A percentile compares a stretch with the other conserved stretches of the same genome.
These are phyloP conservation scores for Mallotus japonicus DNA, from an alignment of 441 rosid genomes.

Conservation along the genomic window DNA sequence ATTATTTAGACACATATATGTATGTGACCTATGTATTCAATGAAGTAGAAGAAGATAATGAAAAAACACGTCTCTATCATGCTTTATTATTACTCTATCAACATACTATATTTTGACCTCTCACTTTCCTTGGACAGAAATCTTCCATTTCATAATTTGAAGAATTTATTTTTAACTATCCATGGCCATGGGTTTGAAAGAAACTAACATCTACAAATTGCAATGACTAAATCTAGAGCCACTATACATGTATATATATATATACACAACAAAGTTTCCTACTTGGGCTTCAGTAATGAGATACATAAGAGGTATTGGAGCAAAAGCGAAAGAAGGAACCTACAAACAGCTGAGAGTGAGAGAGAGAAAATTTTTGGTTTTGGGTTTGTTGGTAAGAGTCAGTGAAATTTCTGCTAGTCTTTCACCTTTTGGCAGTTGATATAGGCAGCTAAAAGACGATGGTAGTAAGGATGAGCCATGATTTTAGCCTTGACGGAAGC, in stretches of 20 bases:
- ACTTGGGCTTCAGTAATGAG: too few relatives aligned
- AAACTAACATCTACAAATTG: not conserved
- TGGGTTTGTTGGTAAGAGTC: not conserved
- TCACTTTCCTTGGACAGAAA: constrained; percentile 22
- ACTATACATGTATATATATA: too few relatives aligned
- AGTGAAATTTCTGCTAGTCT: not conserved
- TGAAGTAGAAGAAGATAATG: not conserved
- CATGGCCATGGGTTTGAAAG: constrained; percentile 3
- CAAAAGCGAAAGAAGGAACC: too few relatives aligned
- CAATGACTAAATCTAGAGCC: too few relatives aligned
- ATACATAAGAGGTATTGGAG: too few relatives aligned
- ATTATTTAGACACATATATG: not conserved
- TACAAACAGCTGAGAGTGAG: too few relatives aligned
- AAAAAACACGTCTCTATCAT: constrained; percentile 26
- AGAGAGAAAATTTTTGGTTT: not conserved
- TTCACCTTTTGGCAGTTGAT: constrained; percentile 90
- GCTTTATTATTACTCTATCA: not conserved
- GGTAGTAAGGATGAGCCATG: constrained; percentile 95
- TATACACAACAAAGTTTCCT: too few relatives aligned
- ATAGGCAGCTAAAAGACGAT: constrained; percentile 82
- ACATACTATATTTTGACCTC: constrained; percentile 24
- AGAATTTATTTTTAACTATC: constrained; percentile 14
- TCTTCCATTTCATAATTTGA: not conserved
- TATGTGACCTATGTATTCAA: not conserved
- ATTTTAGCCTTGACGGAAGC: constrained; percentile 71